phyloP scores from a whole-genome alignment of 2,329 filamentous ascomycete genomes.

The Clarireedia paspali region DNA sequence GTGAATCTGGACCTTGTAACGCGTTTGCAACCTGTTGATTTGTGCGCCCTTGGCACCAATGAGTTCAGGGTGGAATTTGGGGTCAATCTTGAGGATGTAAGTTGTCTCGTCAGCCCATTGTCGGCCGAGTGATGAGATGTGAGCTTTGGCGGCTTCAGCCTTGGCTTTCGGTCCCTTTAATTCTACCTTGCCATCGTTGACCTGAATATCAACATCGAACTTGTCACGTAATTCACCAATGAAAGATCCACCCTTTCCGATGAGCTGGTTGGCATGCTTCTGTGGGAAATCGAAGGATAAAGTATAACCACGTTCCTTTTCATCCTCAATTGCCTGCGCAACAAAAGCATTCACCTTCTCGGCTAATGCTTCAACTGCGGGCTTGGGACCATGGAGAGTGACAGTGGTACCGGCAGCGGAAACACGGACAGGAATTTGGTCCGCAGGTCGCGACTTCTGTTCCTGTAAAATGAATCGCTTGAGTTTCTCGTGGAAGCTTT shows the following conservation, averaged over 20 bases:
- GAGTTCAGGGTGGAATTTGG: constrained; percentile 88
- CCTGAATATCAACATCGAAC: constrained; percentile 71
- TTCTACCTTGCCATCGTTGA: constrained; percentile 89
- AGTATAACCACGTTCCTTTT: constrained; percentile 86
- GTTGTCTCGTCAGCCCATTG: constrained; percentile 88
- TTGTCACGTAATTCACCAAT: constrained; percentile 59
- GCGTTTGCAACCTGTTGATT: constrained; percentile 85
- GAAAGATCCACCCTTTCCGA: constrained; percentile 60
- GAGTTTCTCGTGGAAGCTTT: constrained; percentile 55
- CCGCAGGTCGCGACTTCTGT: constrained; percentile 47
- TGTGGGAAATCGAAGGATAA: constrained; percentile 88
- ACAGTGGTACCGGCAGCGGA: constrained; percentile 52
- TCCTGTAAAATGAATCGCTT: constrained; percentile 58
- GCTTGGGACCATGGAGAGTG: constrained; percentile 68
- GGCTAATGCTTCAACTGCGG: constrained; percentile 63
- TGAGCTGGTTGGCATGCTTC: constrained; percentile 82
- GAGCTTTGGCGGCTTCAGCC: constrained; percentile 74
- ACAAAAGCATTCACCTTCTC: constrained; percentile 72
- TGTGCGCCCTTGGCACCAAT: constrained; percentile 83
- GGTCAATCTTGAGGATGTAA: constrained; percentile 79
- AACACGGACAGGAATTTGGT: constrained; percentile 54
- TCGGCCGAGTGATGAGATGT: constrained; percentile 72
- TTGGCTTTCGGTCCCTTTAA: constrained; percentile 94
- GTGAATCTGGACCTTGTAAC: constrained; percentile 91
- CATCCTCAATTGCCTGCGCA: constrained; percentile 81